Evolutionary conservation across 257 asterid genomes (phyloP), one percentile per base, ranked within the genome.

Genomic region (Salvia hispanica): DNA sequence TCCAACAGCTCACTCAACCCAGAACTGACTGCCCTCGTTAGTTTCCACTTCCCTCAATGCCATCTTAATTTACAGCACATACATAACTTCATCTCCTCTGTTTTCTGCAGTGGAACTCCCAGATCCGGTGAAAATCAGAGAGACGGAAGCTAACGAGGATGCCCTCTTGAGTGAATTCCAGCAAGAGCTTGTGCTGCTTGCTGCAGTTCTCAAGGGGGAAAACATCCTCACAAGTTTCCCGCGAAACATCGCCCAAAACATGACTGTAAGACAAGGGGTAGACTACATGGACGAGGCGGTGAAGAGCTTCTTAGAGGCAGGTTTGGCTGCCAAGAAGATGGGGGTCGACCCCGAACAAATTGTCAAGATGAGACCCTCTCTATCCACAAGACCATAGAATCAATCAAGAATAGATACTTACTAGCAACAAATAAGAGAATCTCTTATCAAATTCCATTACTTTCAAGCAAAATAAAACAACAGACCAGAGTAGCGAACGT

Each of bases 1-100:
- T 93, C 70, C 88, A 78, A 55, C 66, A 33, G 5, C 85, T 85
- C 57, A 64, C 16, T 14, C 39, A 51, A 16, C 97, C 98, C 3
- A 84, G 98, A 79, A 84, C 82, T 7, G 96, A 93, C 73, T 93
- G 96, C 71, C 96, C 96, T 40, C 92, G 98, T 92, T 77, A 14
- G 56, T 52, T 9, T 15, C n/a, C 45, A 7, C 45, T 40, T 7
- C 9, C 2, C 45, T 8, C 45, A 2, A 2, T 39, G 7, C 43
- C 0, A 40, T 40, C 43, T 6, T 6, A 40, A 40, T 40, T 40
- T 40, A 40, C 45, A 2, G 31, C 31, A 40, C 45, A 40, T 3
- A 7, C 9, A 8, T 8, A 40, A 40, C 9, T 10, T 40, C 45
- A 40, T 40, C 45, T 40, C 11, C 11, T 15, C 1, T 50, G 31